phyloP scores from a whole-genome alignment of 257 asterid species.

The Echites panduratus region DNA sequence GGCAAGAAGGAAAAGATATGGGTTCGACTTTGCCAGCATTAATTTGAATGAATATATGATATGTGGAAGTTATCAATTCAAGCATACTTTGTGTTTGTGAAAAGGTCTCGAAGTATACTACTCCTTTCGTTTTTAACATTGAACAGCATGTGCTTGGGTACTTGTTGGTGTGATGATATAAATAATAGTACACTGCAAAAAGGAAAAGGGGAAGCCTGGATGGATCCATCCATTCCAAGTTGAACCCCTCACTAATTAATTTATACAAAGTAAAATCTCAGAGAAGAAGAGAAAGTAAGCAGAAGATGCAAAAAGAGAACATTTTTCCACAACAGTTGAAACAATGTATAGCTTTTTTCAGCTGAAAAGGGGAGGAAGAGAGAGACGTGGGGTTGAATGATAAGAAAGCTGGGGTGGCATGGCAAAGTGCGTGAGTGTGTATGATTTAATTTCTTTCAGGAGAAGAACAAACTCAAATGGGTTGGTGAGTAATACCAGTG shows the following conservation, averaged over 20 bases:
- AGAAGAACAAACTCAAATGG: constrained; percentile 39
- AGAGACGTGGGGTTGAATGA: constrained; percentile 28
- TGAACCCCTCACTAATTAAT: background rate
- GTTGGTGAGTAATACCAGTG: constrained; percentile 29
- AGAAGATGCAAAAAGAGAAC: constrained; percentile 18
- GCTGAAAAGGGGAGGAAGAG: background rate
- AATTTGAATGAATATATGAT: no score
- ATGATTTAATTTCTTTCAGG: constrained; percentile 24
- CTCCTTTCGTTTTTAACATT: background rate
- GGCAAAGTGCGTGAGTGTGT: no score
- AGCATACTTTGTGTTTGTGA: no score
- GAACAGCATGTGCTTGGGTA: constrained; percentile 14
- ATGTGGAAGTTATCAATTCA: no score
- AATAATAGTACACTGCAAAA: background rate
- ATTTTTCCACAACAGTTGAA: constrained; percentile 10
- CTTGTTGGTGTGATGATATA: background rate
- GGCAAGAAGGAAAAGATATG: no score
- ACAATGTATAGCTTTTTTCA: constrained; percentile 12
- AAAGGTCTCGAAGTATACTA: no score
- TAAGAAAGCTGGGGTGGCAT: constrained; percentile 10
- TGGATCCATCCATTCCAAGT: constrained; percentile 3
- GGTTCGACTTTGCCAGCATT: no score
- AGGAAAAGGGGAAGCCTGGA: background rate
- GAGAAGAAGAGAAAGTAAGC: constrained; percentile 15
- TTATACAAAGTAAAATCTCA: background rate